Conservation (phyloP, 768 basidiomycete genomes). For the Auricularia heimuer region DNA sequence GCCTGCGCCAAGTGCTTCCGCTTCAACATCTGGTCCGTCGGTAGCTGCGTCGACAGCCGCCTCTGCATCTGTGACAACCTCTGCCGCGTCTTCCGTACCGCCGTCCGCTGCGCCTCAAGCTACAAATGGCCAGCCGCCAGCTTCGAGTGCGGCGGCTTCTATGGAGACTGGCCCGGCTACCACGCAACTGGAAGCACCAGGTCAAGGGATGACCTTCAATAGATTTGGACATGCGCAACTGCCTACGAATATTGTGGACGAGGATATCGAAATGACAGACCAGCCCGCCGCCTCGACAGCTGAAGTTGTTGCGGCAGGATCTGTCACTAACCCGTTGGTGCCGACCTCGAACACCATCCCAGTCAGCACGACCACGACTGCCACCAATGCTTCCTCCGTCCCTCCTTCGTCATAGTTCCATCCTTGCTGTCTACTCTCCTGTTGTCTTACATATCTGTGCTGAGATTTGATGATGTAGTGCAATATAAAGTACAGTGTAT, state of each 20-base stretch:
- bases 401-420: background rate
- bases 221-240: background rate
- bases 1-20: background rate
- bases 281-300: background rate
- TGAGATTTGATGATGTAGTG: background rate
- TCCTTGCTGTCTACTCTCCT: background rate
- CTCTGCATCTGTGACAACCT: background rate
- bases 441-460: background rate
- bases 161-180: background rate
- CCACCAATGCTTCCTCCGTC: background rate
- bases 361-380: background rate
- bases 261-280: slow-evolving; percentile 1
- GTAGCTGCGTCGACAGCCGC: background rate
- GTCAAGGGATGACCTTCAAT: background rate
- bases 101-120: background rate
- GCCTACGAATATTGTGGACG: background rate
- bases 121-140: background rate
- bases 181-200: background rate
- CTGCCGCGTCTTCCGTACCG: background rate
- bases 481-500: slow-evolving; percentile 1
- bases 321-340: background rate
- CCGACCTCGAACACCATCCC: background rate
- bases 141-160: background rate
- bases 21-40: background rate
- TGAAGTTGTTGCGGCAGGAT: background rate